phyloP scores from a whole-genome alignment of 2,329 filamentous ascomycete genomes.

The Exophiala calicioides region DNA sequence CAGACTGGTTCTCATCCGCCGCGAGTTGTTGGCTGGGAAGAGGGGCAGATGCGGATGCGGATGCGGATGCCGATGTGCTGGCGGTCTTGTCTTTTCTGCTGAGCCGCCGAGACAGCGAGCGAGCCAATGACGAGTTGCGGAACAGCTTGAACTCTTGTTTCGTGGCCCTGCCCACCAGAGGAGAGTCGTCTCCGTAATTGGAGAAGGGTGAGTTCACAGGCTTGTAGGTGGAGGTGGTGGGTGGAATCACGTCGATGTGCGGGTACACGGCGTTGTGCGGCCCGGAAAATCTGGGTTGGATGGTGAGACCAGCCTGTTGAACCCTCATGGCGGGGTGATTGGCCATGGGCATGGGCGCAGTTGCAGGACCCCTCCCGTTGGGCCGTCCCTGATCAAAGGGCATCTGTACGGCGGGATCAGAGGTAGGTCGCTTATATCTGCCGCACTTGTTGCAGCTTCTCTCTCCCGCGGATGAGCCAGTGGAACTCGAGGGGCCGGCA shows the following conservation, averaged over 20 bases:
- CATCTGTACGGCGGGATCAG: background rate
- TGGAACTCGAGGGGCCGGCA: conserved; percentile 18
- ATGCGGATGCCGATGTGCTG: background rate
- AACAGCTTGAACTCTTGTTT: conserved; percentile 18
- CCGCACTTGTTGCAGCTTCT: conserved; percentile 24
- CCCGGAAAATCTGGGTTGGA: conserved; percentile 16
- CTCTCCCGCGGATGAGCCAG: conserved; percentile 10
- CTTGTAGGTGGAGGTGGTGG: conserved; percentile 20
- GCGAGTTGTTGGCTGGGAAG: conserved; percentile 30
- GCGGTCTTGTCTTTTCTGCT: conserved; percentile 26
- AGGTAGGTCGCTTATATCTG: conserved; percentile 19
- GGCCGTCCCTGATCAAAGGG: conserved; percentile 5
- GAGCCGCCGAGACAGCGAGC: conserved; percentile 27
- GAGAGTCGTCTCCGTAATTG: conserved; percentile 23
- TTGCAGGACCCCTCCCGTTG: conserved; percentile 10
- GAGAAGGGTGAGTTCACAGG: conserved; percentile 15
- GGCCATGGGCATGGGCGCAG: conserved; percentile 13
- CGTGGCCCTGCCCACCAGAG: conserved; percentile 18
- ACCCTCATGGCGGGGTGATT: conserved; percentile 18
- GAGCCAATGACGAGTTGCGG: conserved; percentile 28
- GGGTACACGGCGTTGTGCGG: conserved; percentile 16
- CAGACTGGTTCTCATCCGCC: conserved; percentile 12
- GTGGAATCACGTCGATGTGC: conserved; percentile 27
- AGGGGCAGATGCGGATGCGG: conserved; percentile 15
- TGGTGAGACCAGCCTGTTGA: conserved; percentile 13